These are phyloP conservation scores for Phycomyces blakesleeanus DNA, from an alignment of 192 early-diverging fungal genomes.

Conservation along the genomic window DNA sequence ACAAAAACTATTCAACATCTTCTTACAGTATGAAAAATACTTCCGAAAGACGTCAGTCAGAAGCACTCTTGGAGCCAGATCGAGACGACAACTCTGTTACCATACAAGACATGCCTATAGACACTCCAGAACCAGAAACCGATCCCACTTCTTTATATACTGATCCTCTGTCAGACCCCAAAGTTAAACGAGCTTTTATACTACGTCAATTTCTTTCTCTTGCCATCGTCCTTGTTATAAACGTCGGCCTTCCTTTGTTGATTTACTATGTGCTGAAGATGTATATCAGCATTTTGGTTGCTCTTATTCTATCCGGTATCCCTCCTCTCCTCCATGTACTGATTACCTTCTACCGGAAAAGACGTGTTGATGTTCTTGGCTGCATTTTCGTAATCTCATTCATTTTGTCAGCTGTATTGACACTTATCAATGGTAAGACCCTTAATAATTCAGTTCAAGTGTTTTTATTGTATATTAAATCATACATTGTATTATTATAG, in stretches of 20 bases:
- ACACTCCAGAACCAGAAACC: no score
- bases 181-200: neutral
- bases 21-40: no score
- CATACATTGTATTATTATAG: slow-evolving; percentile 13
- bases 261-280: slow-evolving; percentile 33
- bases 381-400: slow-evolving; percentile 36
- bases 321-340: slow-evolving; percentile 35
- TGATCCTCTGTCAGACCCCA: neutral
- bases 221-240: slow-evolving; percentile 11
- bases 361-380: slow-evolving; percentile 34
- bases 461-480: neutral
- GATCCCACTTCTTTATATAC: no score
- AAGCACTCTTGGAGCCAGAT: no score
- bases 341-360: slow-evolving; percentile 18
- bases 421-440: slow-evolving; percentile 26
- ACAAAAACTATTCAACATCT: no score
- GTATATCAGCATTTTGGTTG: slow-evolving; percentile 19
- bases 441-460: neutral
- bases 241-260: slow-evolving; percentile 25
- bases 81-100: no score
- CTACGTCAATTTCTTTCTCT: slow-evolving; percentile 4
- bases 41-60: no score
- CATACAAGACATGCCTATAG: no score
- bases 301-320: slow-evolving; percentile 39
- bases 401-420: slow-evolving; percentile 34